These are phyloP conservation scores for Tylopilus felleus DNA, from an alignment of 768 basidiomycete genomes.

Conservation along the genomic window DNA sequence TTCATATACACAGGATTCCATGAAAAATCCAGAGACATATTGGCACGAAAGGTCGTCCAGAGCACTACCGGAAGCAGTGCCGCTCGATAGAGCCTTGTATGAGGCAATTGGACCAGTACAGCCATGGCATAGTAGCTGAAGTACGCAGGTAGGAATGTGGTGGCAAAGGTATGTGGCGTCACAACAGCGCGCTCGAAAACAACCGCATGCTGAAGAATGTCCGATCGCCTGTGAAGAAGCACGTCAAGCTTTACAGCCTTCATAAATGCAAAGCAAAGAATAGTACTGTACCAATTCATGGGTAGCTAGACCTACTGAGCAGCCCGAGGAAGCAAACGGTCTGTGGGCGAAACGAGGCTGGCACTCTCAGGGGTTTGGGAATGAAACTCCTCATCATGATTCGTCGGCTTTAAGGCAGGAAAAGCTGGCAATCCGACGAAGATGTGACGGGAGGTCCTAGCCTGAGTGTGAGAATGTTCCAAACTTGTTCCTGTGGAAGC, in stretches of 20 bases:
- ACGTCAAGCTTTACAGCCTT: background rate
- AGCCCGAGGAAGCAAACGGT: background rate
- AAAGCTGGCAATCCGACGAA: no score
- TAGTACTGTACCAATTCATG: constrained; percentile 16
- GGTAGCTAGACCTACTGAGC: background rate
- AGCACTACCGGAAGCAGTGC: constrained; percentile 49
- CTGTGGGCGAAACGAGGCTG: background rate
- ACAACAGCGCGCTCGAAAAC: constrained; percentile 14
- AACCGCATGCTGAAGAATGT: constrained; percentile 11
- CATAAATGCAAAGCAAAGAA: background rate
- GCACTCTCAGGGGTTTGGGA: background rate
- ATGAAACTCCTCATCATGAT: background rate
- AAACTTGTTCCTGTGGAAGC: no score
- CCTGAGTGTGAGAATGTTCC: no score
- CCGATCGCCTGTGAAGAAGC: constrained; percentile 2
- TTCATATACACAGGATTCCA: constrained; percentile 19
- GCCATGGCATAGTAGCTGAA: constrained; percentile 50
- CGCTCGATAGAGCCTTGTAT: constrained; percentile 41
- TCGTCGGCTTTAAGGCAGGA: no score
- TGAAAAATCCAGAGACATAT: constrained; percentile 27
- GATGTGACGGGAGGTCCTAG: no score
- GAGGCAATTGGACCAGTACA: constrained; percentile 47
- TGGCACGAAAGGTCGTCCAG: constrained; percentile 41
- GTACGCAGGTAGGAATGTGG: constrained; percentile 40
- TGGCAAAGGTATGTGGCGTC: constrained; percentile 31